phyloP scores from a whole-genome alignment of 768 basidiomycete species.

The Suillus lakei region DNA sequence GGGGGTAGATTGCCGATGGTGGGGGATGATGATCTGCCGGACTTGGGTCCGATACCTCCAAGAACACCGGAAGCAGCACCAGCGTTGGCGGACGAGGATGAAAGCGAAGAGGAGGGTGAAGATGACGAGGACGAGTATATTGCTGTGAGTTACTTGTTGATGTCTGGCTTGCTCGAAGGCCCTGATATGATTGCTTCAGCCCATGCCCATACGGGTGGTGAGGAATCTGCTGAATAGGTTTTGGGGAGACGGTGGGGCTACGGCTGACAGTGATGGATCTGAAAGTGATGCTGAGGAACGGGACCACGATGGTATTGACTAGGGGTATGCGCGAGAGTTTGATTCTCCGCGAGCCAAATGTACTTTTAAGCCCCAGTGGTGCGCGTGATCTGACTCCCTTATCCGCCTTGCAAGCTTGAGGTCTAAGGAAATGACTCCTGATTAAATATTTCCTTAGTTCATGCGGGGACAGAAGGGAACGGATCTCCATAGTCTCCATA shows the following conservation, averaged over 20 bases:
- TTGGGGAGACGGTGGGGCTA: slow-evolving; percentile 49
- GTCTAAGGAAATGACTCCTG: too few species aligned
- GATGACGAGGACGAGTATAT: slow-evolving; percentile 44
- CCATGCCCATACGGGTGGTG: slow-evolving; percentile 61
- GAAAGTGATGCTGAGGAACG: slow-evolving; percentile 7
- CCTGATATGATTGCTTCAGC: slow-evolving; percentile 37
- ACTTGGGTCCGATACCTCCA: background rate
- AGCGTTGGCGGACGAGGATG: slow-evolving; percentile 27
- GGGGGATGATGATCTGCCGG: slow-evolving; percentile 19
- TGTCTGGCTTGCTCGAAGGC: slow-evolving; percentile 3
- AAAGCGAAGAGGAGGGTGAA: too few species aligned
- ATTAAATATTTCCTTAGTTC: too few species aligned
- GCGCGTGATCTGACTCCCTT: too few species aligned
- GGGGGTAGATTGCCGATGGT: slow-evolving; percentile 51
- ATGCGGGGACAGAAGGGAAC: too few species aligned
- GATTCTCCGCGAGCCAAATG: background rate
- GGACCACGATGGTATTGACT: slow-evolving; percentile 8
- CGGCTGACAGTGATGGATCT: slow-evolving; percentile 21
- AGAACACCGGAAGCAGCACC: slow-evolving; percentile 16
- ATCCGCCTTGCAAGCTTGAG: background rate
- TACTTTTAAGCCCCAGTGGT: background rate
- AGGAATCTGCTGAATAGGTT: slow-evolving; percentile 64
- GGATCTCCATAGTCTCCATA: too few species aligned
- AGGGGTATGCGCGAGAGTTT: background rate
- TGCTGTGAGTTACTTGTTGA: slow-evolving; percentile 44